Percentiles rank a stretch among this genome's conserved stretches.
phyloP scores from a whole-genome alignment of 1,139 yeast species.

The Yamadazyma trypodendri region DNA sequence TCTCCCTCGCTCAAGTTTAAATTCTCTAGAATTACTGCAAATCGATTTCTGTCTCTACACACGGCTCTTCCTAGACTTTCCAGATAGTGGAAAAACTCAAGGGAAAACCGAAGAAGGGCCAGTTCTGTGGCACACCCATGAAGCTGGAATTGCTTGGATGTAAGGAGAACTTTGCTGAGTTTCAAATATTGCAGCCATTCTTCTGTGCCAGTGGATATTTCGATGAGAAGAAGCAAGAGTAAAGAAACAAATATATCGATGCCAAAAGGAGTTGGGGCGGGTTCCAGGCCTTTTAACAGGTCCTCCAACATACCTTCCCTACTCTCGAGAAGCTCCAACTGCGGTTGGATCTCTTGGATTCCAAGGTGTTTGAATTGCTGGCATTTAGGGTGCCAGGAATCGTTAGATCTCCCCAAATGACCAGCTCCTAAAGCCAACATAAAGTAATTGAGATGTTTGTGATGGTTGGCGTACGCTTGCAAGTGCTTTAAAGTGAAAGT shows the following conservation, averaged over 20 bases:
- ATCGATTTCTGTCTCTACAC: neutral
- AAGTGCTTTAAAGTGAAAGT: neutral
- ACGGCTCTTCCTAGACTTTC: constrained; percentile 1
- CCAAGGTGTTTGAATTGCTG: neutral
- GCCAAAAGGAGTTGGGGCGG: neutral
- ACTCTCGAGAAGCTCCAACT: neutral
- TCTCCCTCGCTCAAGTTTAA: neutral
- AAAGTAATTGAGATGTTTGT: neutral
- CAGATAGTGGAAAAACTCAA: constrained; percentile 1
- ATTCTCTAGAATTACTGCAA: neutral
- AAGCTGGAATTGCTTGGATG: neutral
- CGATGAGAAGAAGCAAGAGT: neutral
- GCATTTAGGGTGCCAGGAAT: neutral
- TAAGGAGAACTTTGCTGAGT: neutral
- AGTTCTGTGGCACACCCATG: neutral
- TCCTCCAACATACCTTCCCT: no score
- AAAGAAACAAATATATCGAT: neutral
- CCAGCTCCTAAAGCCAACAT: neutral
- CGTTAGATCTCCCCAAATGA: neutral
- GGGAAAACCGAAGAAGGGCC: neutral
- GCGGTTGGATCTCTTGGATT: neutral
- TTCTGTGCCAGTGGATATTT: neutral
- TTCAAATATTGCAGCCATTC: constrained; percentile 2
- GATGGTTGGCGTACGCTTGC: neutral
- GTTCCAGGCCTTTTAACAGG: neutral